A percentile compares a stretch with the other conserved stretches of the same genome.
Conservation (phyloP, 805 yeast genomes). For the Kodamaea neixiangensis region DNA sequence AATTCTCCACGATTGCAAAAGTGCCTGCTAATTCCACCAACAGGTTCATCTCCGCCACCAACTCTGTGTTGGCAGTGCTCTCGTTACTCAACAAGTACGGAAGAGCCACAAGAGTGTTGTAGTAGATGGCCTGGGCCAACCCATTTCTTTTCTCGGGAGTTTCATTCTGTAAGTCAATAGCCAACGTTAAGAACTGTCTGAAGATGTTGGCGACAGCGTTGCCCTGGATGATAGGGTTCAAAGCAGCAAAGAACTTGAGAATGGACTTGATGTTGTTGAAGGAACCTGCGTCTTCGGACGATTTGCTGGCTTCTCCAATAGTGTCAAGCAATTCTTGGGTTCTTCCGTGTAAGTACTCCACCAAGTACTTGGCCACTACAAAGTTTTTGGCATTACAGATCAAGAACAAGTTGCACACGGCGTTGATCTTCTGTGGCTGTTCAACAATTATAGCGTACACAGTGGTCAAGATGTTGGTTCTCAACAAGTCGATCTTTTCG, state of each 20-base stretch:
- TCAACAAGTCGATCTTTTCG: conserved; percentile 60
- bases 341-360: conserved; percentile 68
- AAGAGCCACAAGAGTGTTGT: conserved; percentile 58
- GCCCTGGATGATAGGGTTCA: conserved; percentile 63
- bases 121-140: conserved; percentile 67
- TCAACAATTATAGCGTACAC: conserved; percentile 72
- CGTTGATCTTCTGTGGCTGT: conserved; percentile 87
- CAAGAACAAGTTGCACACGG: conserved; percentile 67
- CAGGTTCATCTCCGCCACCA: conserved; percentile 41
- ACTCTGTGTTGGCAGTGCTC: conserved; percentile 23
- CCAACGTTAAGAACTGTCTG: conserved; percentile 52
- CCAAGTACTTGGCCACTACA: conserved; percentile 64
- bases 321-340: conserved; percentile 56
- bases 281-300: conserved; percentile 47
- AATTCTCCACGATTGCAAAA: conserved; percentile 32
- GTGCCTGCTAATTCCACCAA: conserved; percentile 47
- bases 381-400: conserved; percentile 64
- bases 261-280: conserved; percentile 73
- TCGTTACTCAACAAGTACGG: conserved; percentile 61
- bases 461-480: conserved; percentile 60
- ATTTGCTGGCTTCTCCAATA: conserved; percentile 17
- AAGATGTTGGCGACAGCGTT: conserved; percentile 43
- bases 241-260: conserved; percentile 66
- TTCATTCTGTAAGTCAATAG: conserved; percentile 55
- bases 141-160: conserved; percentile 46